Evolutionary conservation across 371 early-diverging fungal genomes (phyloP).

Genomic region (Mortierella sp.): DNA sequence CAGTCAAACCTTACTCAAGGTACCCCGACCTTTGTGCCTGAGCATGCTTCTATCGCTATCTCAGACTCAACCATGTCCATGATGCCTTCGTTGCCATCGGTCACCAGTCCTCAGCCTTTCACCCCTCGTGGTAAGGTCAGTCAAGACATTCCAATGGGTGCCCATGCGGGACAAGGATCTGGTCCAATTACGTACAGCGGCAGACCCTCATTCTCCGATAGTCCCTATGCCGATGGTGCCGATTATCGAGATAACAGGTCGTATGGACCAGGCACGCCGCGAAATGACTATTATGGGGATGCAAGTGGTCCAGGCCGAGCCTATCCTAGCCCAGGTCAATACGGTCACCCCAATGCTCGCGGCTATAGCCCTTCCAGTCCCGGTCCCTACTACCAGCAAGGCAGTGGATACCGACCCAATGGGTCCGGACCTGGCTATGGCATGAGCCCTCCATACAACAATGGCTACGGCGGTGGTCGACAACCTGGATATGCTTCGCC

Average conservation of each 20-base stretch:
- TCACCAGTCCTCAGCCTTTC: constrained; percentile 23
- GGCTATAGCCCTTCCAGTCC: constrained; percentile 8
- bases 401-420: background rate
- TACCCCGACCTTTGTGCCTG: constrained; percentile 18
- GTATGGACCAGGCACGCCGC: no score
- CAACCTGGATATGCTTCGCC: no score
- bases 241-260: no score
- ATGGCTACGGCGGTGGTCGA: constrained; percentile 8
- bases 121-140: background rate
- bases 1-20: constrained; percentile 6
- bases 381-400: constrained; percentile 6
- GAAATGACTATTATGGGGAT: background rate
- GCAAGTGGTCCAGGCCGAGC: constrained; percentile 1
- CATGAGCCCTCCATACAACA: background rate
- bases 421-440: constrained; percentile 19
- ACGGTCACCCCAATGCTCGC: background rate
- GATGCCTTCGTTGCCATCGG: constrained; percentile 37
- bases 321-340: background rate
- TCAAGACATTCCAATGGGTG: background rate
- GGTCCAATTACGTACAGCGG: constrained; percentile 1
- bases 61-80: constrained; percentile 49
- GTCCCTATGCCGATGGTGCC: no score
- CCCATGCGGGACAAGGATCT: constrained; percentile 8
- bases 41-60: constrained; percentile 39
- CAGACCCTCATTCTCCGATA: background rate